Conservation (phyloP, 805 yeast species). For the Teunomyces gatunensis region DNA sequence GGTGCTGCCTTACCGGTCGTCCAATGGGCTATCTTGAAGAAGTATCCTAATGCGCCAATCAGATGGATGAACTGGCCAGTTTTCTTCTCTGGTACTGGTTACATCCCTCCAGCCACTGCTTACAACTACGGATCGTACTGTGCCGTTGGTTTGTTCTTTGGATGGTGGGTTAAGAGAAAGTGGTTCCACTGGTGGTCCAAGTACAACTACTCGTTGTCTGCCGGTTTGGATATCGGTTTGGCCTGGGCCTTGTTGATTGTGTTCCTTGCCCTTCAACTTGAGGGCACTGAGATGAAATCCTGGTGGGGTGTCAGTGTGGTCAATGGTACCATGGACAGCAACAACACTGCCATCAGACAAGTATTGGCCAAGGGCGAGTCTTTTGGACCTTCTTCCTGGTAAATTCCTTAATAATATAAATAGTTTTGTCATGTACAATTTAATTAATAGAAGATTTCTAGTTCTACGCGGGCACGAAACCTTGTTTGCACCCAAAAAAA, state of each 20-base stretch:
- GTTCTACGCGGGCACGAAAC: neutral
- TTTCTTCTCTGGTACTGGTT: conserved; percentile 49
- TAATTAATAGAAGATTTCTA: neutral
- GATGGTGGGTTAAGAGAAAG: conserved; percentile 37
- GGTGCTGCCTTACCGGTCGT: conserved; percentile 37
- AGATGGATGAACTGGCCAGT: conserved; percentile 33
- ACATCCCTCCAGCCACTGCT: conserved; percentile 73
- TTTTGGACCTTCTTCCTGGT: conserved; percentile 51
- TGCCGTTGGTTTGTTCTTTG: conserved; percentile 30
- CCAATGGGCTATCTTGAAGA: conserved; percentile 38
- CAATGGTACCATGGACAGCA: conserved; percentile 37
- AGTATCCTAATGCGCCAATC: conserved; percentile 38
- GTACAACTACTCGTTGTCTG: conserved; percentile 45
- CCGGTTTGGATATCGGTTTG: conserved; percentile 45
- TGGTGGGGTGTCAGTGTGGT: conserved; percentile 72
- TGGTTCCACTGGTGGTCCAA: conserved; percentile 46
- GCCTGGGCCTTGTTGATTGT: conserved; percentile 28
- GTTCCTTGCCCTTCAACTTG: conserved; percentile 20
- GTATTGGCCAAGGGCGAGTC: conserved; percentile 37
- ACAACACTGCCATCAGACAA: conserved; percentile 29
- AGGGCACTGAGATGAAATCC: conserved; percentile 20
- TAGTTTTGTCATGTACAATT: conserved; percentile 1
- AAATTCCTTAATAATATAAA: conserved; percentile 20
- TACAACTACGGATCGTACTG: conserved; percentile 62
- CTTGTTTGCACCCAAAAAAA: neutral